Evolutionary conservation across 176 grass and related monocot genomes (phyloP), one percentile per base, ranked within the genome.

Genomic region (Zea luxurians): DNA sequence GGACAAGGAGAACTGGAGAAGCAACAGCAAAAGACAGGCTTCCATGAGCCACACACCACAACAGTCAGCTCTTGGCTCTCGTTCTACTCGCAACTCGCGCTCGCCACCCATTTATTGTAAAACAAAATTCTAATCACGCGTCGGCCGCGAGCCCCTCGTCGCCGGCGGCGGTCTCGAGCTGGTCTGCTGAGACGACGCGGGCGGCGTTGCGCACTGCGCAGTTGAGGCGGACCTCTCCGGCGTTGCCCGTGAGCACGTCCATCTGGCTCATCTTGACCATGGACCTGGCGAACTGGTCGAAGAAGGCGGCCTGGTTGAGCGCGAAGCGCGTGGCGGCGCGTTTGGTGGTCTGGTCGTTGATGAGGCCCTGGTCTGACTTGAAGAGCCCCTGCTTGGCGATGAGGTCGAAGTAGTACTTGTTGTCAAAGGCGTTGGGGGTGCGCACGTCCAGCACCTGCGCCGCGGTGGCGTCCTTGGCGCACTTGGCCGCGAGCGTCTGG

Each of bases 261-360:
- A 44, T 44, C 43, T 43, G 13, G 75, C 88, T 76, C 70, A 90
- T 65, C 83, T 86, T 90, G 3, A 75, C 48, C 83, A 88, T 70
- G 37, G 89, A 80, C 45, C 2, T 9, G 0, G 77, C 21, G 68
- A 91, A 91, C 81, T 87, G 71, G 1, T 62, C 37, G 46, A 91
- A 91, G 89, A 91, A 91, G 5, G 72, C 78, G 4, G 0, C 45
- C 71, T 86, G 48, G 48, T 90, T 76, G 42, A 76, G 52, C 0
- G 86, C 17, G 76, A 78, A 89, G 6, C 60, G 49, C 0, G 43
- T 58, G 55, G 68, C 85, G 45, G 42, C 41, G 50, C 66, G 57
- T 38, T 70, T 66, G 66, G 85, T 91, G 37, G 18, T 0, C 0
- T 35, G 0, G 82, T 91, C 38, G 21, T 9, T 0, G 10, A 78